phyloP scores from a whole-genome alignment of 192 early-diverging fungal species.

The Coemansia sp. region DNA sequence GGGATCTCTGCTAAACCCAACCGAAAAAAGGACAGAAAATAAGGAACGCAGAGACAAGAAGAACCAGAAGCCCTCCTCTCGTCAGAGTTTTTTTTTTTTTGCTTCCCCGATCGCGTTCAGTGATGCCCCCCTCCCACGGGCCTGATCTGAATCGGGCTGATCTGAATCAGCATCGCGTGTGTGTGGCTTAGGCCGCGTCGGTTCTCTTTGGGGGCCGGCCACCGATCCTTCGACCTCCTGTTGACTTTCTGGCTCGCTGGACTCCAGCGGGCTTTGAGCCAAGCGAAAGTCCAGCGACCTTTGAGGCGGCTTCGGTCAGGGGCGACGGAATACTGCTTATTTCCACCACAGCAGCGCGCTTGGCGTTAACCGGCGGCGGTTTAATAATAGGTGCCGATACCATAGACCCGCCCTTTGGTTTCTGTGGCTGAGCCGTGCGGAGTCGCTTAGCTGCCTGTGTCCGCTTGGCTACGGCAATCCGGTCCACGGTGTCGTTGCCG shows the following conservation, averaged over 20 bases:
- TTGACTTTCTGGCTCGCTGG: slow-evolving; percentile 31
- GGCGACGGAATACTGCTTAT: not conserved
- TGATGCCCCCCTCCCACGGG: not conserved
- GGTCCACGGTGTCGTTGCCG: slow-evolving; percentile 14
- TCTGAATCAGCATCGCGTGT: no score
- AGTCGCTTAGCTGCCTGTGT: slow-evolving; percentile 31
- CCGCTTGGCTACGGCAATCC: slow-evolving; percentile 25
- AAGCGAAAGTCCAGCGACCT: not conserved
- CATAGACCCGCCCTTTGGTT: not conserved
- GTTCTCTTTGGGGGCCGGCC: no score
- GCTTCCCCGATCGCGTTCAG: not conserved
- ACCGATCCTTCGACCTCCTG: no score
- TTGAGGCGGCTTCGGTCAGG: not conserved
- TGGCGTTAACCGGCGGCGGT: slow-evolving; percentile 15
- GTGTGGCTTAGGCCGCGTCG: no score
- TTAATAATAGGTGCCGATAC: not conserved
- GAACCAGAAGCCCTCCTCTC: no score
- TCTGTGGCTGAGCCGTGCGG: not conserved
- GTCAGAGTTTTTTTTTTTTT: no score
- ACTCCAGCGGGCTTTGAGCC: not conserved
- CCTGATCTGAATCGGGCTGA: no score
- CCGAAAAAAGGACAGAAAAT: no score
- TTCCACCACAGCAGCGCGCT: not conserved
- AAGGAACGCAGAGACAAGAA: no score
- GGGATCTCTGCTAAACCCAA: no score